phyloP scores from a whole-genome alignment of 352 stramenopile genomes.

The Globisporangium nodosum region DNA sequence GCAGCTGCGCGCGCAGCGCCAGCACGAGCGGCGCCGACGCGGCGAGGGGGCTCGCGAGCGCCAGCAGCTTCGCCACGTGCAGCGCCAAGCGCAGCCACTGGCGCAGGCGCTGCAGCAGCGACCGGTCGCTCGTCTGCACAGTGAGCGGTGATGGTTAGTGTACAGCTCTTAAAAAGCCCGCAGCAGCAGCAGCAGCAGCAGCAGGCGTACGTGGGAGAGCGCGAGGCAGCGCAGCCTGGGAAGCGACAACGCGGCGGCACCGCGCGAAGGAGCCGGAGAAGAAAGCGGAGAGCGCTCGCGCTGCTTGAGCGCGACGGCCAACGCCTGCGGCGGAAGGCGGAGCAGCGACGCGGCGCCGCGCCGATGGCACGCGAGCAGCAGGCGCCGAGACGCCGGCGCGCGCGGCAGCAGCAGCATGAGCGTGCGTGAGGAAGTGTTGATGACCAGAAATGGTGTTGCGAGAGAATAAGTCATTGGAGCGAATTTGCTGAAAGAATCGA shows the following conservation, averaged over 20 bases:
- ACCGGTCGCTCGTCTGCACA: slow-evolving; percentile 11
- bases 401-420: neutral
- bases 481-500: too few relatives aligned
- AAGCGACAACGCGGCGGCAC: neutral
- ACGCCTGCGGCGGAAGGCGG: slow-evolving; percentile 12
- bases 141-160: neutral
- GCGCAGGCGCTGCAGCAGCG: slow-evolving; percentile 27
- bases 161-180: too few relatives aligned
- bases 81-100: slow-evolving; percentile 40
- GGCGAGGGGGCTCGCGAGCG: slow-evolving; percentile 40
- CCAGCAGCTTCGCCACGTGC: slow-evolving; percentile 57
- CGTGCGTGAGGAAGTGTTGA: neutral
- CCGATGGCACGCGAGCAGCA: slow-evolving; percentile 4
- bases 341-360: slow-evolving; percentile 1
- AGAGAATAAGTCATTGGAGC: too few relatives aligned
- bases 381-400: neutral
- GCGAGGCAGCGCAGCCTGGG: slow-evolving; percentile 10
- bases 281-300: slow-evolving; percentile 1
- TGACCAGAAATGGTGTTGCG: neutral
- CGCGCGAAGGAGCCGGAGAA: neutral
- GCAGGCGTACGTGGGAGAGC: slow-evolving; percentile 9
- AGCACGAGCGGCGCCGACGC: slow-evolving; percentile 41
- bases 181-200: neutral
- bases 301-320: slow-evolving; percentile 11
- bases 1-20: slow-evolving; percentile 16